These are phyloP conservation scores for Saturnispora galanensis DNA, from an alignment of 805 yeast species.

Conservation along the genomic window DNA sequence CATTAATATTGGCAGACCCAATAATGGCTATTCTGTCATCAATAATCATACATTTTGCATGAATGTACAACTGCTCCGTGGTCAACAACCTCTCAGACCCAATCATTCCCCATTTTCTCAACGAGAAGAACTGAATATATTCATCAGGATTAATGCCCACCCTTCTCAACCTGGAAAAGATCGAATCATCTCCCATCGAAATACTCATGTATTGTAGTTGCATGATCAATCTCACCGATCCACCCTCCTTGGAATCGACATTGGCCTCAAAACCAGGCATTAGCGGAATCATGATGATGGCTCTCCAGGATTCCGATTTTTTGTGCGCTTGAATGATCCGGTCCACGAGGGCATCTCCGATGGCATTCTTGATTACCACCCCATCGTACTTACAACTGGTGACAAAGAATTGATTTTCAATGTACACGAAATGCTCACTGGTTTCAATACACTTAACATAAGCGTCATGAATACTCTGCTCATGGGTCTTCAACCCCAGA, in stretches of 20 bases:
- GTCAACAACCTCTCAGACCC: slow-evolving; percentile 66
- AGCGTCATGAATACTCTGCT: slow-evolving; percentile 86
- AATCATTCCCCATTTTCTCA: slow-evolving; percentile 92
- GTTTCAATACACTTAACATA: slow-evolving; percentile 84
- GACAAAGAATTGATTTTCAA: slow-evolving; percentile 92
- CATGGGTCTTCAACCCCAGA: slow-evolving; percentile 73
- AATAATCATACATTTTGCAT: slow-evolving; percentile 83
- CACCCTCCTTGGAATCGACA: slow-evolving; percentile 88
- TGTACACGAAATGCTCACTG: slow-evolving; percentile 85
- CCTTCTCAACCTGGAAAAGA: slow-evolving; percentile 69
- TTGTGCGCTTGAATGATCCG: slow-evolving; percentile 82
- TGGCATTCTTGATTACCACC: slow-evolving; percentile 70
- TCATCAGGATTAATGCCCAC: slow-evolving; percentile 83
- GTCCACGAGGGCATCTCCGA: slow-evolving; percentile 97
- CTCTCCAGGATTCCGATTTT: slow-evolving; percentile 75
- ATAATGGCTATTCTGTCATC: slow-evolving; percentile 91
- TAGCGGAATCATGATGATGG: slow-evolving; percentile 82
- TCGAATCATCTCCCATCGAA: slow-evolving; percentile 79
- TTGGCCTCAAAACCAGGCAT: slow-evolving; percentile 97
- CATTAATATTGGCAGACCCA: slow-evolving; percentile 96
- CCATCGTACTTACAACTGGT: slow-evolving; percentile 86
- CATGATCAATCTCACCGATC: slow-evolving; percentile 92
- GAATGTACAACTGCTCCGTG: slow-evolving; percentile 89
- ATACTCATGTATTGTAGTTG: slow-evolving; percentile 93
- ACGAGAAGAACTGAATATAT: slow-evolving; percentile 82